Evolutionary conservation across 176 grass and related monocot genomes (phyloP), one percentile per base, ranked within the genome.

Genomic region (Canna indica): DNA sequence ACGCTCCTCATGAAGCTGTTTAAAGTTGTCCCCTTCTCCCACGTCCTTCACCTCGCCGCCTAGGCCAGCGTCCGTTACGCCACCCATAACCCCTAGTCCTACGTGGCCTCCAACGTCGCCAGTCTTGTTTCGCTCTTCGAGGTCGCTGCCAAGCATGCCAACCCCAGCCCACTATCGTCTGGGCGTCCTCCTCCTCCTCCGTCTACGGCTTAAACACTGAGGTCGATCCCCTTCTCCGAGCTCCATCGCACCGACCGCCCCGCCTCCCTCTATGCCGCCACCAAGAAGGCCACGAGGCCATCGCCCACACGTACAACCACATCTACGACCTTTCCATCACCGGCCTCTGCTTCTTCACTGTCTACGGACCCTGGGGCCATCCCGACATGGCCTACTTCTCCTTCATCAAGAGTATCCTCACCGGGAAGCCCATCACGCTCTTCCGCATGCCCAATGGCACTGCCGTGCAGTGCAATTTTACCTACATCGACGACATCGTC

Each of bases 21-120:
- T 34, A 20, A 36, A 33, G 64, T 39, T 13, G 64, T 67, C 20
- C 64, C 64, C 64, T 67, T 67, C 64, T 67, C 64, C 35, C 64
- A 67, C 20, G 64, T 67, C 64, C 64, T 67, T 34, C 64, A 67
- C 36, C 64, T 67, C 34, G 64, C 64, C 20, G 64, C 64, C 35
- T 34, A 67, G 64, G 64, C 64, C 22, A 34, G 64, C 36, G 64
- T 67, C 64, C 64, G 64, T 34, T 67, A 67, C 36, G 64, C 64
- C 64, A 39, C 36, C 13, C 64, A 28, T 18, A 67, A 67, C 36
- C 64, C 64, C 64, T 34, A 67, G 36, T 67, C 64, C 8, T 67
- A 67, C 34, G 36, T 67, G 13, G 64, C 64, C 64, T 67, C 64
- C 64, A 67, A 67, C 64, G 64, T 67, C 64, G 64, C 64, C 35